Evolutionary conservation across 169 alveolate genomes (phyloP).

Genomic region (Eimeria tenella): DNA sequence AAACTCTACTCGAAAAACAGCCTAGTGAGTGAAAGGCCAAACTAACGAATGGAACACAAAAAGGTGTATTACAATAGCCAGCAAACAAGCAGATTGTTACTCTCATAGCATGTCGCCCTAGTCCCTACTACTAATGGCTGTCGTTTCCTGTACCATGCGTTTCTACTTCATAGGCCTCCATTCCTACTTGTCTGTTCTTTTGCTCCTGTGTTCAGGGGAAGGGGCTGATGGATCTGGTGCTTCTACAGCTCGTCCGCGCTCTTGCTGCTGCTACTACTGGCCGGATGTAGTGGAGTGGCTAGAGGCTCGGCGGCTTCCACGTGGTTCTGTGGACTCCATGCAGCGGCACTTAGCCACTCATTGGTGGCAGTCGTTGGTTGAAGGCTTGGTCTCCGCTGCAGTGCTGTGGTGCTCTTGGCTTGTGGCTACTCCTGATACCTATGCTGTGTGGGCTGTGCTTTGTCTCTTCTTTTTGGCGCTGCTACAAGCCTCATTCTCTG

Average conservation of each 20-base stretch:
- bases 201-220: no score
- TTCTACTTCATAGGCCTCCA: no score
- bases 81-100: no score
- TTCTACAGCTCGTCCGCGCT: neutral
- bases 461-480: conserved; percentile 20
- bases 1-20: neutral
- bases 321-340: conserved; percentile 1
- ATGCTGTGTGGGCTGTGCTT: conserved; percentile 37
- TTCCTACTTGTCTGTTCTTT: no score
- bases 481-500: conserved; percentile 48
- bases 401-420: neutral
- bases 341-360: neutral
- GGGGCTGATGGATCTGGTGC: no score
- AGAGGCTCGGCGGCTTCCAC: neutral
- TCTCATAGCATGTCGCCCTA: no score
- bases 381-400: conserved; percentile 26
- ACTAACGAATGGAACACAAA: no score
- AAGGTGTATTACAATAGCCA: no score
- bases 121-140: no score
- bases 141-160: no score
- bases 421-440: neutral
- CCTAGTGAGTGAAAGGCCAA: no score
- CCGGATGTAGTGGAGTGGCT: conserved; percentile 7
- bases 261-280: conserved; percentile 75
- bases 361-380: conserved; percentile 35